These are phyloP conservation scores for Globisporangium okanoganense DNA, from an alignment of 352 stramenopile species.

Conservation along the genomic window DNA sequence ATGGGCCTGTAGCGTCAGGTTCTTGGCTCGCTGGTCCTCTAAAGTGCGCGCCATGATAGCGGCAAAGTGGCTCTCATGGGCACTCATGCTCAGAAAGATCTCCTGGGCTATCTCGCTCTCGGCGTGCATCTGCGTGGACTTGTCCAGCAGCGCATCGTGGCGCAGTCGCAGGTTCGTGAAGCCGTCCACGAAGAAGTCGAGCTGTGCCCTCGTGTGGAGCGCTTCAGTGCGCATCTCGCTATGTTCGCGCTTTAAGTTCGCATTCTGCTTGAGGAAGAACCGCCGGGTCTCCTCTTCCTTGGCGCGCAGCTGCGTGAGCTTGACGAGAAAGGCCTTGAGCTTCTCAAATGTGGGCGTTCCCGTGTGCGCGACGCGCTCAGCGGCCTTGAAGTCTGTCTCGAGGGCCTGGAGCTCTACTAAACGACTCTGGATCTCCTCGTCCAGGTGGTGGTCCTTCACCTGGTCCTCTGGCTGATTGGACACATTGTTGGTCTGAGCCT, in stretches of 20 bases:
- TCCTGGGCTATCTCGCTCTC: slow-evolving; percentile 59
- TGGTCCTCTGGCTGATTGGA: slow-evolving; percentile 11
- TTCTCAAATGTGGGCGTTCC: slow-evolving; percentile 69
- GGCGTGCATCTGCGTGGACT: slow-evolving; percentile 49
- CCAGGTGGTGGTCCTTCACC: slow-evolving; percentile 54
- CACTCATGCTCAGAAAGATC: slow-evolving; percentile 54
- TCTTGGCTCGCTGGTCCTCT: slow-evolving; percentile 34
- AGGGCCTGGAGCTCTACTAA: slow-evolving; percentile 39
- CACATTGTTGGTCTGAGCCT: no score
- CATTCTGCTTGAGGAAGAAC: slow-evolving; percentile 52
- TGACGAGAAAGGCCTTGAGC: slow-evolving; percentile 66
- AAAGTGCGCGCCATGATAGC: slow-evolving; percentile 47
- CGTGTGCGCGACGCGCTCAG: slow-evolving; percentile 52
- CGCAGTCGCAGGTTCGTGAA: slow-evolving; percentile 64
- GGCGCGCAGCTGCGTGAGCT: slow-evolving; percentile 44
- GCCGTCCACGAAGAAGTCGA: slow-evolving; percentile 77
- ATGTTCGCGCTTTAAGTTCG: slow-evolving; percentile 43
- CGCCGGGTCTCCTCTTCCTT: slow-evolving; percentile 57
- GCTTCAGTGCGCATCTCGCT: slow-evolving; percentile 55
- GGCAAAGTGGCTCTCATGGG: slow-evolving; percentile 53
- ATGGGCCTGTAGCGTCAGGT: slow-evolving; percentile 23
- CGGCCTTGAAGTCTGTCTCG: slow-evolving; percentile 56
- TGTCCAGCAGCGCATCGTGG: slow-evolving; percentile 57
- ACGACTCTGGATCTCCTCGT: slow-evolving; percentile 43
- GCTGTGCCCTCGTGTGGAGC: slow-evolving; percentile 56